Evolutionary conservation across 1,284 basidiomycete species (phyloP).

Genomic region (Binderoboletus segoi): DNA sequence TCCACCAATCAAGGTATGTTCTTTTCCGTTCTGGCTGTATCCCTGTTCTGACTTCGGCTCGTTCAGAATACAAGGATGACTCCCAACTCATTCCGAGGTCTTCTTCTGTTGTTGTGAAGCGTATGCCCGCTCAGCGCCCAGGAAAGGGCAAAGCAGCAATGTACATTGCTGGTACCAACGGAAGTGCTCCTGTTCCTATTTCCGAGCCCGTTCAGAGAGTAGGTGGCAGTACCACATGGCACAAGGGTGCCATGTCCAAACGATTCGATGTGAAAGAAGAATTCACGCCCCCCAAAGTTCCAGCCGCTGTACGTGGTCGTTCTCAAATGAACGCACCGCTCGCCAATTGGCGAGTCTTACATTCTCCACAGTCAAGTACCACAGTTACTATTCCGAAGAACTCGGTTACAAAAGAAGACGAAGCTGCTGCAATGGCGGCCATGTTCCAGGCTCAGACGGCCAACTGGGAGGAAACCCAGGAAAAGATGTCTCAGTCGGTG

Average conservation of each 20-base stretch:
- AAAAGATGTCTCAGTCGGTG: constrained; percentile 96
- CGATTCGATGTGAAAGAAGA: constrained; percentile 89
- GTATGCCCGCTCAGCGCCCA: constrained; percentile 80
- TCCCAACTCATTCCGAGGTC: constrained; percentile 90
- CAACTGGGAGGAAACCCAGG: constrained; percentile 96
- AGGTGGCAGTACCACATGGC: constrained; percentile 47
- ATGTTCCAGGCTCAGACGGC: constrained; percentile 93
- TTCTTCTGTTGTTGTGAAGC: constrained; percentile 91
- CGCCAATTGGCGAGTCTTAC: constrained; percentile 27
- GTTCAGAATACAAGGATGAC: constrained; percentile 90
- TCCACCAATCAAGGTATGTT: constrained; percentile 84
- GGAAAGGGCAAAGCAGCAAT: constrained; percentile 93
- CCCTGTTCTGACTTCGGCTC: neutral
- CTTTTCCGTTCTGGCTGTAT: constrained; percentile 18
- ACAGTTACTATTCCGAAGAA: constrained; percentile 34
- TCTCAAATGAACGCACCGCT: constrained; percentile 6
- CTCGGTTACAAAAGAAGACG: constrained; percentile 65
- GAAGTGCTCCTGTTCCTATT: constrained; percentile 43
- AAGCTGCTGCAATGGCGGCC: constrained; percentile 88
- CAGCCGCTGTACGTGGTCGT: constrained; percentile 37
- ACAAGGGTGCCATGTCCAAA: constrained; percentile 80
- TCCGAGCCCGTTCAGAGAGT: constrained; percentile 49
- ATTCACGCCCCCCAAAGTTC: constrained; percentile 30
- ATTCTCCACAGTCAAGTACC: constrained; percentile 31
- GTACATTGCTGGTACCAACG: constrained; percentile 71